Conservation (phyloP, 1,284 basidiomycete genomes). For the Leucoagaricus sp. region DNA sequence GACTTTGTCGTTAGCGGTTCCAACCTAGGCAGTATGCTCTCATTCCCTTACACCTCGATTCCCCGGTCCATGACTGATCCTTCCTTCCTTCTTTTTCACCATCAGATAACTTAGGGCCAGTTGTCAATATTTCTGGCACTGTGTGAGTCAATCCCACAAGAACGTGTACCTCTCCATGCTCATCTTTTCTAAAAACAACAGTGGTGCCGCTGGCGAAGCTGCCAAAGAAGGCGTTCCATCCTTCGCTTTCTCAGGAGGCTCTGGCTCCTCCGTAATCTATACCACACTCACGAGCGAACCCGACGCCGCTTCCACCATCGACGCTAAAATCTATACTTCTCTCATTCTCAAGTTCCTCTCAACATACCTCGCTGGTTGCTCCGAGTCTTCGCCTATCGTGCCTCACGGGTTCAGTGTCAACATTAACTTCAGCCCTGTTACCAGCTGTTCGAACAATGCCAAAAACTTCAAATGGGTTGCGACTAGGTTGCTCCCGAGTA, state of each 20-base stretch:
- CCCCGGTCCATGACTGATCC: background rate
- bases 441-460: conserved; percentile 35
- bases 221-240: conserved; percentile 48
- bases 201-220: conserved; percentile 50
- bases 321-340: conserved; percentile 43
- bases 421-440: conserved; percentile 50
- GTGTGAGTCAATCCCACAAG: conserved; percentile 35
- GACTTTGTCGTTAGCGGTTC: conserved; percentile 54
- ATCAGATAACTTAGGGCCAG: conserved; percentile 41
- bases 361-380: conserved; percentile 33
- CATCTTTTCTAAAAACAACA: conserved; percentile 19
- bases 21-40: conserved; percentile 48
- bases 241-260: conserved; percentile 48
- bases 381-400: conserved; percentile 29
- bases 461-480: conserved; percentile 45
- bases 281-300: conserved; percentile 40
- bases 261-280: conserved; percentile 43
- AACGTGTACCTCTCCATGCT: too few relatives aligned
- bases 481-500: conserved; percentile 38
- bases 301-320: conserved; percentile 32
- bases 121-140: conserved; percentile 42
- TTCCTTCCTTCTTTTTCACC: too few relatives aligned
- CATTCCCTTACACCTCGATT: background rate
- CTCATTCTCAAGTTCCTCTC: conserved; percentile 43
- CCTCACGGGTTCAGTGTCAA: conserved; percentile 48